Base-by-base conservation (phyloP, 345 rosid species). In the Gossypium australe region DNA sequence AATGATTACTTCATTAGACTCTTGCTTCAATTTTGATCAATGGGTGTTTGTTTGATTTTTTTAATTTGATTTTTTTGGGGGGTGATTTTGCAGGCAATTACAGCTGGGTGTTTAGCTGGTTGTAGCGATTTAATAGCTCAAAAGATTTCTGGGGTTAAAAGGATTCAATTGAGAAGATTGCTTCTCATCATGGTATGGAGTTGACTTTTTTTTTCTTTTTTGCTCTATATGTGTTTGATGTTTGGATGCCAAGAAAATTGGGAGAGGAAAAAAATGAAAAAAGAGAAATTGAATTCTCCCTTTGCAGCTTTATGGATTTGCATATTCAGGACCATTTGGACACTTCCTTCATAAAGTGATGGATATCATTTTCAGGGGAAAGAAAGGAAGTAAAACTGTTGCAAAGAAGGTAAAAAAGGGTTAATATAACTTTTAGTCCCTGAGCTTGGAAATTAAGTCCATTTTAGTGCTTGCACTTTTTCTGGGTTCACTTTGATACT, bases 301-400 rank as follows among this genome's bases (percentile, higher is more conserved):
- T 29, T 24, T 84, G 83, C 75, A 93, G 97, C 84, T 92, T 58
- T 92, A 89, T 85, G 97, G 97, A n/a, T 88, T 89, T 74, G 91
- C 89, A 67, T 92, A 92, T 81, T 90, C 83, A 48, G 98, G 97
- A 65, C 97, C 98, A 18, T 94, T 92, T 80, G 97, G 92, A 18
- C 98, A 94, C 82, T 92, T 87, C 67, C 79, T 92, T 73, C 97
- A 94, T 78, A 92, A 89, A 78, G 71, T 92, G 80, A 85, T 94
- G 94, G 95, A 92, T 80, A 67, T 69, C 14, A 80, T 92, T 73
- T 92, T 94, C 89, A 85, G 84, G 84, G 90, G 86, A 71, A 92
- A 86, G 84, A 90, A 88, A 74, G 92, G 82, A 78, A 92, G 74
- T 75, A 81, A 74, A 80, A 92, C 97, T n/a, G 84, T 86, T 14